Evolutionary conservation across 78 protist genomes (phyloP).

Genomic region (Dictyostelium capitatum): DNA sequence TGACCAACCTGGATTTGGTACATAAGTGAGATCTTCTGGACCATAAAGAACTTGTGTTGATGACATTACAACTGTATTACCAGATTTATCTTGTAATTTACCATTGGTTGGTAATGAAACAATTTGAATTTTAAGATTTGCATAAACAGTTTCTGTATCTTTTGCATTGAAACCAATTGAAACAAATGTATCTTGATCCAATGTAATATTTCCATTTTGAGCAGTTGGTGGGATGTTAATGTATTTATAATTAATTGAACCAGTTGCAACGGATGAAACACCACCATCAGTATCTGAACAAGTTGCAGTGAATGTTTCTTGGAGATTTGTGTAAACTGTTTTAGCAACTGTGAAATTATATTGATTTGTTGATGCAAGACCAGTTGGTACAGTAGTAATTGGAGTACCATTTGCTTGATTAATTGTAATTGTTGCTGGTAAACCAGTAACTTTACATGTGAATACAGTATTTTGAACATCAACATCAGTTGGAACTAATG

Average conservation of each 20-base stretch:
- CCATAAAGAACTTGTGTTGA: background rate
- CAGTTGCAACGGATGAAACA: background rate
- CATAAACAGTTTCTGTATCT: background rate
- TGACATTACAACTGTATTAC: background rate
- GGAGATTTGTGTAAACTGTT: background rate
- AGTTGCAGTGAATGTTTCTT: background rate
- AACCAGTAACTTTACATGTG: background rate
- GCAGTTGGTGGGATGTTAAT: constrained; percentile 49
- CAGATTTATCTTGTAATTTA: constrained; percentile 19
- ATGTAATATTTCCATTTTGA: background rate
- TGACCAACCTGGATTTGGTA: constrained; percentile 14
- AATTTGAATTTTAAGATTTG: background rate
- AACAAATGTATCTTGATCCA: background rate
- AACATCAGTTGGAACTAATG: background rate
- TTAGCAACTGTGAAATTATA: no score
- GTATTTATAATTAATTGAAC: background rate
- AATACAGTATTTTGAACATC: background rate
- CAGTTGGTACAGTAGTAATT: background rate
- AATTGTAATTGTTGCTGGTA: background rate
- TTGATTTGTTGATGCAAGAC: background rate
- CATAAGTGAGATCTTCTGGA: background rate
- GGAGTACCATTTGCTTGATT: background rate
- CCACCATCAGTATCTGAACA: background rate
- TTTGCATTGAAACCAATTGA: background rate
- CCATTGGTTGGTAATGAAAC: constrained; percentile 28